These are phyloP conservation scores for Butyriboletus appendiculatus DNA, from an alignment of 1,284 basidiomycete species.

Conservation along the genomic window DNA sequence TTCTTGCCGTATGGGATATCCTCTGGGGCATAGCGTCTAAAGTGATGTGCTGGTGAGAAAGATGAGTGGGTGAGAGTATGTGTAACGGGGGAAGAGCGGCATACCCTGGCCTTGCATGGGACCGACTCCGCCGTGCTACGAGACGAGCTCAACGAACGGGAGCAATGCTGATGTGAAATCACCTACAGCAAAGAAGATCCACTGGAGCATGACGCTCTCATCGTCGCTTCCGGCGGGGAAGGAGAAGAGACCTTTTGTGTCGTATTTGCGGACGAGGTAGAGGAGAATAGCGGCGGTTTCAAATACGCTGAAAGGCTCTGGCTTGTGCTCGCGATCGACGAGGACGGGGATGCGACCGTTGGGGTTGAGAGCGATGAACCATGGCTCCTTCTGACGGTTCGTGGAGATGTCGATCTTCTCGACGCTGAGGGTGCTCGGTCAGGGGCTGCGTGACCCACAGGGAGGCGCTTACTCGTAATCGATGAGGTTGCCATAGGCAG, in stretches of 20 bases:
- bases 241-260: conserved; percentile 51
- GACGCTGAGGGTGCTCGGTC: conserved; percentile 35
- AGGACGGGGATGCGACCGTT: conserved; percentile 65
- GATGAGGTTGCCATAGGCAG: conserved; percentile 48
- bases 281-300: conserved; percentile 61
- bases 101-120: conserved; percentile 50
- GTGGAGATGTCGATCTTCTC: conserved; percentile 51
- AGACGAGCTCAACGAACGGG: neutral
- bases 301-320: conserved; percentile 50
- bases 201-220: conserved; percentile 59
- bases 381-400: conserved; percentile 52
- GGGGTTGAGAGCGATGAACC: conserved; percentile 56
- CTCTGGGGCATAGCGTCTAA: conserved; percentile 39
- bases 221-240: conserved; percentile 45
- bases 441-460: neutral
- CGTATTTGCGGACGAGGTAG: conserved; percentile 57
- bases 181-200: conserved; percentile 65
- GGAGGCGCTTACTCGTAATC: conserved; percentile 54
- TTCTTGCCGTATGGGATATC: conserved; percentile 42
- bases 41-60: conserved; percentile 36
- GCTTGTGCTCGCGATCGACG: conserved; percentile 41
- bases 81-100: neutral
- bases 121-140: conserved; percentile 41
- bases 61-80: neutral
- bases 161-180: neutral